Evolutionary conservation across 2,329 filamentous ascomycete genomes (phyloP), one percentile per base, ranked within the genome.

Genomic region (Penicillium sp.): DNA sequence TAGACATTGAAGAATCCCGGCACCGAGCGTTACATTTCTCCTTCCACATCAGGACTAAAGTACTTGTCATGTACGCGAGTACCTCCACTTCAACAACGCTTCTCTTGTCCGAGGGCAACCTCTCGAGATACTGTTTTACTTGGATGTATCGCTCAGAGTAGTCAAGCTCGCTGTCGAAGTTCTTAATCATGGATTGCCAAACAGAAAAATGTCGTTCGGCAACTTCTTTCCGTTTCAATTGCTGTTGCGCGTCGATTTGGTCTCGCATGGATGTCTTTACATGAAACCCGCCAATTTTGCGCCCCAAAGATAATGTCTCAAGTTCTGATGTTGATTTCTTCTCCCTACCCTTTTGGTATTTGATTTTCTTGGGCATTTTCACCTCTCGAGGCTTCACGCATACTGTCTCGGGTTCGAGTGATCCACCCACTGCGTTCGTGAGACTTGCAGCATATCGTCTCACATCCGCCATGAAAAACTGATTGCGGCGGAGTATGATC

Each of bases 361-460:
- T 42, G 24, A 24, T 2, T 8, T 52, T 52, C 7, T 28, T 23
- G 12, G 24, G 9, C 23, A 42, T n/a, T 28, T 28, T 43, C 24
- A 33, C 14, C 9, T 26, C 26, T 14, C 33, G 9, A n/a, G 38
- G 14, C 24, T 23, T 28, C 21, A 52, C 49, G 43, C 40, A 21
- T 49, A 90, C 81, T 3, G 77, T 82, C 66, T 90, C 85, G 0
- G 85, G 85, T 23, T 87, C 78, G 5, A 90, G 77, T 2, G 74
- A 75, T 61, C 84, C 88, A 3, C 86, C 86, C 1, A 79, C 75
- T 0, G 83, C 77, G 56, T 85, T 86, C 0, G 85, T 88, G 47
- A 91, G 75, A 68, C 86, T 89, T 12, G 84, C 85, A 1, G 88
- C 85, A 66, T 91, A 91, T 1, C 79, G 76, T 26, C 80, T 79